Evolutionary conservation across 352 stramenopile species (phyloP), one percentile per base, ranked within the genome.

Genomic region (Phytopythium aichiense): DNA sequence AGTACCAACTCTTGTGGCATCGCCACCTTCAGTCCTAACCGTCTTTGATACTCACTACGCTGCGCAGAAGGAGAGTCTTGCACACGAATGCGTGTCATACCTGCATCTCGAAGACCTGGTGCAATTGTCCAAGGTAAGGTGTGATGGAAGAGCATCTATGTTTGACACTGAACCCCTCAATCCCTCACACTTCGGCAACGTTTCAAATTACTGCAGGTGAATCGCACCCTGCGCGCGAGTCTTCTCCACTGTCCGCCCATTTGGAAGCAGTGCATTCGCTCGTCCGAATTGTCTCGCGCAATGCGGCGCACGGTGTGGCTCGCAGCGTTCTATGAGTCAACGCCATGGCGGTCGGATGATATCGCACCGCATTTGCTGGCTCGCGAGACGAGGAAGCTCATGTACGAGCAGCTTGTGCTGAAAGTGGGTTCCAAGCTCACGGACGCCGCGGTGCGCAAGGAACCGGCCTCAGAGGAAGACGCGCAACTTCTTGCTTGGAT

Each of bases 201-300:
- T 12, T 63, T 31, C 33, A 52, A 22, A 33, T 57, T 9, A 15
- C 13, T 66, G 40, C 28, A 82, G 74, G 64, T 73, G 11, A 87
- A 74, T 60, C 81, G 71, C 46, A 28, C 40, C 4, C 33, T 87
- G 5, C 75, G 78, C 28, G 63, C 60, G 28, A 60, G 69, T n/a
- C 67, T 89, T n/a, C 6, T 69, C 2, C 60, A 69, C 18, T 84
- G 69, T 37, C 67, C 83, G n/a, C 71, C 85, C 0, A 61, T 88
- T 3, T 94, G 85, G 85, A 91, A 91, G 56, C 87, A 84, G 50
- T 82, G 72, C 38, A 88, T 94, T 56, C 74, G 85, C 12, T 71
- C 73, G 11, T 73, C 79, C 38, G 77, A 80, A 11, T 45, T 94
- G 28, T 72, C 68, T 7, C 58, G 66, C n/a, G 25, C 60, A 0